phyloP scores from a whole-genome alignment of 805 yeast species.

The Pichia rugopelliculosa region DNA sequence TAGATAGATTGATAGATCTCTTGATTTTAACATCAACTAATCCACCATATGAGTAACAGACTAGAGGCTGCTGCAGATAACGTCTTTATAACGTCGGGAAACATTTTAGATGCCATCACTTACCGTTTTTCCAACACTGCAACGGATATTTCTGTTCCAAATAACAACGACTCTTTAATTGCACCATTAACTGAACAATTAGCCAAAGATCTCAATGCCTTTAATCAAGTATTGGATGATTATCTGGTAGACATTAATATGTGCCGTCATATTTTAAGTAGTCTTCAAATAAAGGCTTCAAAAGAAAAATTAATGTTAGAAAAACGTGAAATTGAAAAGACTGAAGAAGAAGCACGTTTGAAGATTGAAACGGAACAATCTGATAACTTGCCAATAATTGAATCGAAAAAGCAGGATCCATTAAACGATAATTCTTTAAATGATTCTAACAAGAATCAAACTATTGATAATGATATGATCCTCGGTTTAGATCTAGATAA shows the following conservation, averaged over 20 bases:
- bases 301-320: slow-evolving; percentile 24
- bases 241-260: slow-evolving; percentile 23
- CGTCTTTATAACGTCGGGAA: slow-evolving; percentile 28
- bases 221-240: slow-evolving; percentile 26
- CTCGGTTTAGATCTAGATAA: slow-evolving; percentile 24
- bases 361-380: neutral
- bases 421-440: no score
- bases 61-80: slow-evolving; percentile 28
- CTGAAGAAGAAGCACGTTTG: neutral
- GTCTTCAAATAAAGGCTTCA: slow-evolving; percentile 21
- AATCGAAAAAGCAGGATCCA: neutral
- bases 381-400: neutral
- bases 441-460: neutral
- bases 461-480: slow-evolving; percentile 17
- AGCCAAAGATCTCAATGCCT: slow-evolving; percentile 20
- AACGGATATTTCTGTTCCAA: slow-evolving; percentile 22
- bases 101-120: slow-evolving; percentile 26
- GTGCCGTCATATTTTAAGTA: slow-evolving; percentile 22
- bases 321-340: slow-evolving; percentile 10
- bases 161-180: slow-evolving; percentile 23
- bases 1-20: no score
- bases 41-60: slow-evolving; percentile 18
- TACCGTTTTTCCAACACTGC: slow-evolving; percentile 21
- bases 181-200: slow-evolving; percentile 21
- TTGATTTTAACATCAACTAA: no score